Percentiles rank a stretch among this genome's conserved stretches.
Conservation (phyloP, 2,329 filamentous ascomycete genomes). For the Verticillium albo-atrum region DNA sequence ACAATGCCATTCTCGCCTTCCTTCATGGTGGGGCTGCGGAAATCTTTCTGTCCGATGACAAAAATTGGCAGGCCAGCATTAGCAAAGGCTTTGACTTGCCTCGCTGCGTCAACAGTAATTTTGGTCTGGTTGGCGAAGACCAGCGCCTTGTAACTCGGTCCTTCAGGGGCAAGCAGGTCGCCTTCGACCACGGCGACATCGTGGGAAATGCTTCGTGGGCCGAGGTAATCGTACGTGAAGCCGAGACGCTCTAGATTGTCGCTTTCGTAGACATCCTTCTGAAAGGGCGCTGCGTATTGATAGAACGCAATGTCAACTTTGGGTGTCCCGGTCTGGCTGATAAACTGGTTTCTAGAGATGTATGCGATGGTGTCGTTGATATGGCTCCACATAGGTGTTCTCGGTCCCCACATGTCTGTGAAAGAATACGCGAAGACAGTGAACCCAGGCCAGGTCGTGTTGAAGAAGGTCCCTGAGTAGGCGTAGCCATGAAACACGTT, state of each 20-base stretch:
- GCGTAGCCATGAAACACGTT: constrained; percentile 16
- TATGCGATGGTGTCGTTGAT: constrained; percentile 13
- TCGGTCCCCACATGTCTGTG: constrained; percentile 15
- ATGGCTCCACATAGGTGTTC: constrained; percentile 14
- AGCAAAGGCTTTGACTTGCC: constrained; percentile 13
- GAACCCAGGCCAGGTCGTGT: constrained; percentile 17
- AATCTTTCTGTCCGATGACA: constrained; percentile 8
- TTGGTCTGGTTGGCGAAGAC: constrained; percentile 14
- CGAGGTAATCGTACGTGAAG: constrained; percentile 17
- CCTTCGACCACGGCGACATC: constrained; percentile 3
- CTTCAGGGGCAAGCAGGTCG: constrained; percentile 14
- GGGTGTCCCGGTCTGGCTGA: constrained; percentile 12
- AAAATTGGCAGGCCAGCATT: constrained; percentile 15
- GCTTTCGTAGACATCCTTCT: constrained; percentile 4
- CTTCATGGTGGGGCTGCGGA: not conserved
- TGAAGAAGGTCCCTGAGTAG: constrained; percentile 13
- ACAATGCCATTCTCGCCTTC: not conserved
- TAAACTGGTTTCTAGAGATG: constrained; percentile 11
- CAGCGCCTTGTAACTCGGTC: constrained; percentile 17
- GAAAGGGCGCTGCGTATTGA: constrained; percentile 8
- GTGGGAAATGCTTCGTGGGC: constrained; percentile 10
- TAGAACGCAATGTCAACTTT: constrained; percentile 12
- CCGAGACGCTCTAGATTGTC: not conserved
- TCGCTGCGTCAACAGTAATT: constrained; percentile 10
- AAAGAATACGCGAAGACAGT: constrained; percentile 16